These are phyloP conservation scores for Amanita thiersii DNA, from an alignment of 768 basidiomycete genomes.

Conservation along the genomic window DNA sequence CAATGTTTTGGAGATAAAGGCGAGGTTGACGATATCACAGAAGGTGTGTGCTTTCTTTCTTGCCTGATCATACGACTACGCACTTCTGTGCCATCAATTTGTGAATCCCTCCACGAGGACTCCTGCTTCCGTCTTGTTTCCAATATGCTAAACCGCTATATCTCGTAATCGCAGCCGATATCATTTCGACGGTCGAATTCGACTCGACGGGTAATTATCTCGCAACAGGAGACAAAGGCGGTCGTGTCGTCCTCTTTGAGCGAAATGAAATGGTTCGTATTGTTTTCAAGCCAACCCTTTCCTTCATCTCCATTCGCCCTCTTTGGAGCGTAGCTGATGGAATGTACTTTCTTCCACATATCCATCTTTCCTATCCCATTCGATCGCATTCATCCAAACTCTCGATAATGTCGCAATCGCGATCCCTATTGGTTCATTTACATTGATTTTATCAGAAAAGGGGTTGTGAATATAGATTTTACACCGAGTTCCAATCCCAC, in stretches of 20 bases:
- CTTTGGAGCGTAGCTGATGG: slow-evolving; percentile 2
- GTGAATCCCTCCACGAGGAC: slow-evolving; percentile 12
- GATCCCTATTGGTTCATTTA: slow-evolving; percentile 12
- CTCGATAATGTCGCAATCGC: slow-evolving; percentile 7
- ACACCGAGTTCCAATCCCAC: slow-evolving; percentile 99
- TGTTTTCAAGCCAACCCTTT: slow-evolving; percentile 1
- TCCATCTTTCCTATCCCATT: slow-evolving; percentile 14
- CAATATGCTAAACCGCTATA: slow-evolving; percentile 4
- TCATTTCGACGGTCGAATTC: slow-evolving; percentile 99
- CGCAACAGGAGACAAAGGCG: slow-evolving; percentile 99
- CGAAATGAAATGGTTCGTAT: slow-evolving; percentile 84
- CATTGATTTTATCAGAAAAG: slow-evolving; percentile 67
- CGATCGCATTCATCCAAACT: slow-evolving; percentile 19
- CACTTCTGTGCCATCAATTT: too few species aligned
- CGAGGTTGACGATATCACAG: slow-evolving; percentile 98
- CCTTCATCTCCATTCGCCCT: slow-evolving; percentile 9
- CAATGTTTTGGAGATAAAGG: slow-evolving; percentile 99
- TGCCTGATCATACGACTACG: slow-evolving; percentile 1
- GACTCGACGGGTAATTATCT: slow-evolving; percentile 99
- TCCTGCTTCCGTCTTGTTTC: slow-evolving; percentile 9
- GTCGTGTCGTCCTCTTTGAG: slow-evolving; percentile 97
- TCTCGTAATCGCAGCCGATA: slow-evolving; percentile 70
- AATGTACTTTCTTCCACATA: slow-evolving; percentile 3
- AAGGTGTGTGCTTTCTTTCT: slow-evolving; percentile 50
- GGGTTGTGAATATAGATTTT: slow-evolving; percentile 99